Evolutionary conservation across 352 stramenopile genomes (phyloP).

Genomic region (Phytophthora sp.): DNA sequence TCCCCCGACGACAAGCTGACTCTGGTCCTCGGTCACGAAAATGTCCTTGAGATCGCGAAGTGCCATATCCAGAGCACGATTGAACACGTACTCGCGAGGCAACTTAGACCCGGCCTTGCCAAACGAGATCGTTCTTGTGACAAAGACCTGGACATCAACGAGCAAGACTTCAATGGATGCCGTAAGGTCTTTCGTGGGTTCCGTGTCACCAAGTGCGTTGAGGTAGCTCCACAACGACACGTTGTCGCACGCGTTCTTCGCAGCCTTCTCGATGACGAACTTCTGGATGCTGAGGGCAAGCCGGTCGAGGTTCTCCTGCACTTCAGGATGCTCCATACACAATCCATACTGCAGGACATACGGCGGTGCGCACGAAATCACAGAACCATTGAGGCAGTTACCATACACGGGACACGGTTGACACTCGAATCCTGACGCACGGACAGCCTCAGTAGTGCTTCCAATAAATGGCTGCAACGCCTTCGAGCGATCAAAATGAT

Average conservation of each 20-base stretch:
- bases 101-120: slow-evolving; percentile 50
- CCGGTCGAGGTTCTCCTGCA: slow-evolving; percentile 50
- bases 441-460: slow-evolving; percentile 15
- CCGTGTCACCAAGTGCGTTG: background rate
- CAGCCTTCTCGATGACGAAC: slow-evolving; percentile 48
- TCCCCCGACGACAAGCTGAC: slow-evolving; percentile 51
- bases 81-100: slow-evolving; percentile 61
- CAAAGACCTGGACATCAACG: slow-evolving; percentile 53
- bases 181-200: slow-evolving; percentile 15
- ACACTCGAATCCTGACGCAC: slow-evolving; percentile 27
- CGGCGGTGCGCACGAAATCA: slow-evolving; percentile 53
- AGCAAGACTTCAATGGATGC: slow-evolving; percentile 52
- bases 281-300: slow-evolving; percentile 56
- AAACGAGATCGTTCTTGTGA: slow-evolving; percentile 51
- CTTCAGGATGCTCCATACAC: slow-evolving; percentile 64
- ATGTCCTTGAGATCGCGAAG: slow-evolving; percentile 61
- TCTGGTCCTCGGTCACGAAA: slow-evolving; percentile 53
- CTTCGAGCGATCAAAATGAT: slow-evolving; percentile 49
- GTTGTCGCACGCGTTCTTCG: slow-evolving; percentile 42
- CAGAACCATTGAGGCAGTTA: slow-evolving; percentile 55
- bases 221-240: slow-evolving; percentile 41
- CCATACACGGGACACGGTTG: slow-evolving; percentile 68
- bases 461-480: slow-evolving; percentile 59
- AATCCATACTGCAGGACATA: slow-evolving; percentile 54
- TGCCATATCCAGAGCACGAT: slow-evolving; percentile 65